Evolutionary conservation across 495 filamentous ascomycete genomes (phyloP), one percentile per base, ranked within the genome.

Genomic region (Aspergillus egyptiacus): DNA sequence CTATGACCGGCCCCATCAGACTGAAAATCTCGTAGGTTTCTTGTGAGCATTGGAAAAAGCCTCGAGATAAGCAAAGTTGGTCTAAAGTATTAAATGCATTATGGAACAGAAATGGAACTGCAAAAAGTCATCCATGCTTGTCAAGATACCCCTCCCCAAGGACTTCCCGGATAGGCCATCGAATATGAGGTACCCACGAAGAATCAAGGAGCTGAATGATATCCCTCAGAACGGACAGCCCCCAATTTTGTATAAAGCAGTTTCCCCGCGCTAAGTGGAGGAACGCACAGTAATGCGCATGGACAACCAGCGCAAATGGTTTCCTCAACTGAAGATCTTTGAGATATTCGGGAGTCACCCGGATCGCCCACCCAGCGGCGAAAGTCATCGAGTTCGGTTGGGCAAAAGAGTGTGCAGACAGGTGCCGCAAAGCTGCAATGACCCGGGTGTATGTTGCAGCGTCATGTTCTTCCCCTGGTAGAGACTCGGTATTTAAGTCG

Each of bases 241-340:
- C 60, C 61, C 61, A 63, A 2, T 33, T 17, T 2, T 55, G 55
- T 7, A 63, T 24, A 35, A 52, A 61, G 41, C 48, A 53, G 22
- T 63, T 63, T 2, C 52, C 58, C n/a, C 53, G 53, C 2, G 51
- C 52, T 11, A 58, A 19, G 22, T 61, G 51, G 4, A 63, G 20
- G 17, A 63, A 57, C 0, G 53, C 53, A 11, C 61, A 61, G 31
- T 57, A 63, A 35, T 63, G 58, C 6, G 61, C 61, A 28, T 59
- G 48, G 6, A 61, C 14, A 10, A 63, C 61, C 22, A 63, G 38
- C 0, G 61, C 53, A 32, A 63, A 37, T 10, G 61, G 58, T 3
- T 45, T 37, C 1, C 28, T 30, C 9, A 18, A 11, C n/a, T 35
- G 50, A 4, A 63, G 19, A n/a, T 54, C 50, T n/a, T 49, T 37